Evolutionary conservation across 2,329 filamentous ascomycete genomes (phyloP).

Genomic region (Sporothrix humicola): DNA sequence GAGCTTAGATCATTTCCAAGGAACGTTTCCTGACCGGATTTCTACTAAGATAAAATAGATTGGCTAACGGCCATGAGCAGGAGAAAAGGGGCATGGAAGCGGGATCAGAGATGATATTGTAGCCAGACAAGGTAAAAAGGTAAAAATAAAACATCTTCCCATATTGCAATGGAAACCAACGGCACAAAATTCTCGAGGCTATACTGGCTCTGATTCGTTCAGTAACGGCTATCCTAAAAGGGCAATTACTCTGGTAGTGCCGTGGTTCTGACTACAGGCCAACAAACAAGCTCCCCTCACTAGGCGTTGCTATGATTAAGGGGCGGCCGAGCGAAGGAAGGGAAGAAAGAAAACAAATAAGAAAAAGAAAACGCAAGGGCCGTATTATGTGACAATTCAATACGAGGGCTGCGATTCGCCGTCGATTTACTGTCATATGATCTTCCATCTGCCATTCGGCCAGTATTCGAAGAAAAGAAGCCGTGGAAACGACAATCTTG

Average conservation of each 20-base stretch:
- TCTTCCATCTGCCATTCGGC: neutral
- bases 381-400: neutral
- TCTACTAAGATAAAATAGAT: neutral
- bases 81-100: neutral
- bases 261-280: slow-evolving; percentile 15
- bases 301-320: slow-evolving; percentile 6
- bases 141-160: neutral
- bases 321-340: neutral
- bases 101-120: neutral
- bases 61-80: neutral
- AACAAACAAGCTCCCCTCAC: neutral
- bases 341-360: neutral
- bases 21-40: neutral
- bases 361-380: neutral
- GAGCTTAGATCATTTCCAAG: neutral
- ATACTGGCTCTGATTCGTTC: neutral
- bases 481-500: slow-evolving; percentile 1
- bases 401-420: neutral
- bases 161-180: neutral
- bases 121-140: neutral
- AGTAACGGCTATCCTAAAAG: neutral
- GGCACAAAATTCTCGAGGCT: neutral
- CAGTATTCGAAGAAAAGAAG: neutral
- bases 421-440: neutral
- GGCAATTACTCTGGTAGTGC: neutral